These are phyloP conservation scores for Paspalum vaginatum DNA, from an alignment of 176 grass and related monocot genomes.

Conservation along the genomic window DNA sequence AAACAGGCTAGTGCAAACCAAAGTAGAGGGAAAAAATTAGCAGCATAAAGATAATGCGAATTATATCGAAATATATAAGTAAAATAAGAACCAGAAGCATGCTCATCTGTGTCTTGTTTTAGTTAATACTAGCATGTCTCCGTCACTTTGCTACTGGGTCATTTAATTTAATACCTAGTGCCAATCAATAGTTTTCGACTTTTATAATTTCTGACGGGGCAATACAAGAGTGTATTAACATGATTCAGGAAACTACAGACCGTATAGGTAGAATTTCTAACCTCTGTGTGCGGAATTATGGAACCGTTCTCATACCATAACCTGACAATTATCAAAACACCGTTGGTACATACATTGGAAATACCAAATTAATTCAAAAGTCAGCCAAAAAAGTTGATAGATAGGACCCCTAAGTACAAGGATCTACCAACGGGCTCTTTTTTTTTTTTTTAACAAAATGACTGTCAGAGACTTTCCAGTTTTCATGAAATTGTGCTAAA, in stretches of 20 bases:
- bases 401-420: background rate
- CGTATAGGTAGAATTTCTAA: slow-evolving; percentile 32
- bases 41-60: slow-evolving; percentile 7
- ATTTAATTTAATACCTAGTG: background rate
- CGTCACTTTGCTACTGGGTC: too few relatives aligned
- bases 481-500: background rate
- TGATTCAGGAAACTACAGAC: background rate
- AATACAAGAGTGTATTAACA: background rate
- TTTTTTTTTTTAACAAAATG: background rate
- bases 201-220: too few relatives aligned
- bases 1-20: slow-evolving; percentile 62
- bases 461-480: background rate
- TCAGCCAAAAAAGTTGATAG: too few relatives aligned
- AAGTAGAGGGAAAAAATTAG: slow-evolving; percentile 22
- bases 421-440: background rate
- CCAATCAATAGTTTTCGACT: too few relatives aligned
- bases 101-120: background rate
- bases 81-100: background rate
- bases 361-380: background rate
- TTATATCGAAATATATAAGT: slow-evolving; percentile 19
- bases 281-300: slow-evolving; percentile 75
- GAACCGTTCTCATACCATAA: slow-evolving; percentile 63
- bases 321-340: slow-evolving; percentile 48
- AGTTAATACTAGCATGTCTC: background rate
- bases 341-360: background rate